Conservation (phyloP, 192 early-diverging fungal species). For the Backusella morwellensis region DNA sequence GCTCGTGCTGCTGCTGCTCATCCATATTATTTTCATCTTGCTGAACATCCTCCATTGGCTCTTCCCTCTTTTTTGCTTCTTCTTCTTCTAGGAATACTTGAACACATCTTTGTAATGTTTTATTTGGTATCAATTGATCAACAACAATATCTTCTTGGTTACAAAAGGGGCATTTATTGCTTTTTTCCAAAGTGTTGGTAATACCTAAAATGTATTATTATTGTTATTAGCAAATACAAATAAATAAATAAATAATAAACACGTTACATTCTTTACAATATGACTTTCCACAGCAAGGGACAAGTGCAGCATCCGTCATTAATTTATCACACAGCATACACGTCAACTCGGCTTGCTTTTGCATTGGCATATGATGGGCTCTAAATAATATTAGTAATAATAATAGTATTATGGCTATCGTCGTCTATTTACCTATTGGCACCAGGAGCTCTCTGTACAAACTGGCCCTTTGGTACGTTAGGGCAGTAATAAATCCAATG, state of each 20-base stretch:
- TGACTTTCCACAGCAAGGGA: conserved; percentile 83
- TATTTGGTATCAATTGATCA: conserved; percentile 26
- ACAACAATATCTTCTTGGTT: conserved; percentile 6
- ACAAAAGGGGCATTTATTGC: conserved; percentile 23
- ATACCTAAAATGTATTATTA: conserved; percentile 18
- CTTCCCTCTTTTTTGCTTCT: conserved; percentile 6
- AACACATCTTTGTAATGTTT: conserved; percentile 20
- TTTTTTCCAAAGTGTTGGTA: conserved; percentile 15
- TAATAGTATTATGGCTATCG: too few species aligned
- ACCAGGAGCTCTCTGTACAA: conserved; percentile 10
- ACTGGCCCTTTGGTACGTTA: conserved; percentile 35
- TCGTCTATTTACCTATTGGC: background rate
- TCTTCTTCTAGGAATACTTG: conserved; percentile 26
- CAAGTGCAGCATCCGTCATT: conserved; percentile 72
- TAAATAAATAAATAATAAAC: background rate
- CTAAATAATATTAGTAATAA: background rate
- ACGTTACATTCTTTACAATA: conserved; percentile 90
- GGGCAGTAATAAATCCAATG: conserved; percentile 47
- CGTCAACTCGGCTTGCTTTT: conserved; percentile 70
- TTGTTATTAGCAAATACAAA: background rate
- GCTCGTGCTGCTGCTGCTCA: background rate
- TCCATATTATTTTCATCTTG: background rate
- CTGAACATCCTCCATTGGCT: background rate
- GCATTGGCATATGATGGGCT: conserved; percentile 29
- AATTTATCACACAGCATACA: conserved; percentile 78